A percentile compares a stretch with the other conserved stretches of the same genome.
Evolutionary conservation across 192 early-diverging fungal species (phyloP).

Genomic region (Mortierella antarctica): DNA sequence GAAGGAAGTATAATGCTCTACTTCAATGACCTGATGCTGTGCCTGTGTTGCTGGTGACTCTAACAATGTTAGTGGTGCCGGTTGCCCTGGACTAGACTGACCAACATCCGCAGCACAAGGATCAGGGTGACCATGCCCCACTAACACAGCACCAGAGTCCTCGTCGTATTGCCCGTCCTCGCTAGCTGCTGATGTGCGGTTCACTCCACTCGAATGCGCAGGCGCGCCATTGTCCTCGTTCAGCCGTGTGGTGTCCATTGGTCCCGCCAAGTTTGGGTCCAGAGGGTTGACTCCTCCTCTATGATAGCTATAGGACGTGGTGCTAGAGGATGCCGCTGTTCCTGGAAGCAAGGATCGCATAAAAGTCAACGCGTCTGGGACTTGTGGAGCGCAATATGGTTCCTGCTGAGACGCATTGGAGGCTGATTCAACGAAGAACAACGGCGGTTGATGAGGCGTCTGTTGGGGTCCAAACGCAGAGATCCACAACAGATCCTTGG

Average conservation of each 20-base stretch:
- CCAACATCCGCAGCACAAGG: neutral
- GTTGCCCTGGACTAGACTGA: neutral
- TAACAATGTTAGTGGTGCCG: neutral
- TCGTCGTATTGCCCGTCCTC: neutral
- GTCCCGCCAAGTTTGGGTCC: neutral
- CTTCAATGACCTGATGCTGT: conserved; percentile 1
- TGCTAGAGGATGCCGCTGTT: neutral
- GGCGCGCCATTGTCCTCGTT: neutral
- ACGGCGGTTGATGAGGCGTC: neutral
- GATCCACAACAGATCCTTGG: conserved; percentile 42
- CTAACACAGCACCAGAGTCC: conserved; percentile 3
- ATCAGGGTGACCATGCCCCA: conserved; percentile 1
- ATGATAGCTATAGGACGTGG: neutral
- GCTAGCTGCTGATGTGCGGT: too few species aligned
- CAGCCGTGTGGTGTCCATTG: neutral
- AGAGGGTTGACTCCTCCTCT: neutral
- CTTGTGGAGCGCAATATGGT: neutral
- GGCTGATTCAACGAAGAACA: conserved; percentile 5
- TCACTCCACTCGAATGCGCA: neutral
- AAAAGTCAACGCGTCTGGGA: conserved; percentile 22
- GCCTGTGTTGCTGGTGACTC: conserved; percentile 1
- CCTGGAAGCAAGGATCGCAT: conserved; percentile 25
- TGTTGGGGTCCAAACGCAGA: conserved; percentile 25
- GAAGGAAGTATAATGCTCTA: conserved; percentile 35
- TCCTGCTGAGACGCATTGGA: neutral